phyloP scores from a whole-genome alignment of 2,329 filamentous ascomycete species.

The Fonsecaea erecta region DNA sequence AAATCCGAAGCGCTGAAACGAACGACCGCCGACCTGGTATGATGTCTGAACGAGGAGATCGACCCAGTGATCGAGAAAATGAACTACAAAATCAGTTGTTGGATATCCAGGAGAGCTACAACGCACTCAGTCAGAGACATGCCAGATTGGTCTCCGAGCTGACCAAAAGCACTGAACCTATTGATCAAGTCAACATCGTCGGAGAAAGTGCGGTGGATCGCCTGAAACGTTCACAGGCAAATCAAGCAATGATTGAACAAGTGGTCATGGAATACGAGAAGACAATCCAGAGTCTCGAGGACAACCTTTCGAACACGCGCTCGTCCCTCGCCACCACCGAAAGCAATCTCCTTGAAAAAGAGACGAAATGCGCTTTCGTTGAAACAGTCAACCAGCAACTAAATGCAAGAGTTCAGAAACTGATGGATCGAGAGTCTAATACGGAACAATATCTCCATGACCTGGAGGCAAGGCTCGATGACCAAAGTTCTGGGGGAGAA shows the following conservation, averaged over 20 bases:
- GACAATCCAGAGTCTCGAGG: conserved; percentile 92
- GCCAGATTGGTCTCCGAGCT: conserved; percentile 95
- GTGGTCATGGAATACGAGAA: conserved; percentile 98
- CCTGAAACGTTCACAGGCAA: conserved; percentile 91
- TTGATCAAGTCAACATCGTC: conserved; percentile 59
- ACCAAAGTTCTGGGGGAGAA: conserved; percentile 88
- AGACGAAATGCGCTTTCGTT: conserved; percentile 89
- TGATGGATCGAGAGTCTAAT: conserved; percentile 86
- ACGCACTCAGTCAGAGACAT: conserved; percentile 84
- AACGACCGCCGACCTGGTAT: conserved; percentile 60
- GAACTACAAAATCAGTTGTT: conserved; percentile 93
- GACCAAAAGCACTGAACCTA: conserved; percentile 75
- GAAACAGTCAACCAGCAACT: conserved; percentile 92
- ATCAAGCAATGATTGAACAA: conserved; percentile 93
- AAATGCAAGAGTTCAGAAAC: conserved; percentile 86
- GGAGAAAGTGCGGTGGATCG: conserved; percentile 84
- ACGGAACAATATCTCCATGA: conserved; percentile 94
- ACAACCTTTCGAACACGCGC: conserved; percentile 86
- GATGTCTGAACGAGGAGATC: conserved; percentile 73
- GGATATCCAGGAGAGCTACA: conserved; percentile 94
- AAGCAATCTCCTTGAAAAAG: conserved; percentile 84
- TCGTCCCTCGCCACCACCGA: conserved; percentile 82
- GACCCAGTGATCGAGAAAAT: conserved; percentile 80
- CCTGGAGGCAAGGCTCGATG: conserved; percentile 86
- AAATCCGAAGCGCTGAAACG: conserved; percentile 82